phyloP scores from a whole-genome alignment of 257 asterid genomes.

The Schizonepeta tenuifolia region DNA sequence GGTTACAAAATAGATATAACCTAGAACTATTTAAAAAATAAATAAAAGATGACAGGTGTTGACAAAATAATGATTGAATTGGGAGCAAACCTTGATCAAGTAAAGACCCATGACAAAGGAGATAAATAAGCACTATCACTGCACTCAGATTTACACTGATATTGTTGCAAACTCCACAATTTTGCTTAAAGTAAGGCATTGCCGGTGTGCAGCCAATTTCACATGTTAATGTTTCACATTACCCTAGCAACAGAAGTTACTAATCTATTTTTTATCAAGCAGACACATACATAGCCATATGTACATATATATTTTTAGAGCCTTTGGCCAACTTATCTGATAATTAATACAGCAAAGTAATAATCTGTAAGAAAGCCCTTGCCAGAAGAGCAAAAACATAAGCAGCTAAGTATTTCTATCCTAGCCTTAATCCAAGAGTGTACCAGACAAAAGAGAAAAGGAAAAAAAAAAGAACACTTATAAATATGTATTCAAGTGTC shows the following conservation, averaged over 20 bases:
- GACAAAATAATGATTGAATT: constrained; percentile 21
- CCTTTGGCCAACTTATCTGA: constrained; percentile 13
- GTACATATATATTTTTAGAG: neutral
- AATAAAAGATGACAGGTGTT: constrained; percentile 22
- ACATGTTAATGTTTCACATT: neutral
- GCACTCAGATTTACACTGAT: neutral
- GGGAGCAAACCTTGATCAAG: neutral
- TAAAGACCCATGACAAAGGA: constrained; percentile 5
- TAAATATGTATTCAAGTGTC: constrained; percentile 5
- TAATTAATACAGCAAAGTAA: neutral
- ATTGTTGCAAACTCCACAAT: neutral
- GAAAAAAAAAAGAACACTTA: neutral
- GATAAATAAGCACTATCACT: constrained; percentile 2
- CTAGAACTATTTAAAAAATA: neutral
- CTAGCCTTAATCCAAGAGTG: too few relatives aligned
- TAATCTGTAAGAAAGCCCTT: neutral
- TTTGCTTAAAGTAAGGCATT: neutral
- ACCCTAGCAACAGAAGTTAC: neutral
- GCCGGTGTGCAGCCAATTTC: neutral
- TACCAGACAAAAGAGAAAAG: too few relatives aligned
- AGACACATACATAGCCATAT: neutral
- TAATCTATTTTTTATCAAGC: neutral
- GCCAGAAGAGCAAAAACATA: neutral
- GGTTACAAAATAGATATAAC: neutral
- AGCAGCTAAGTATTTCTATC: neutral